phyloP scores from a whole-genome alignment of 2,329 filamentous ascomycete species.

The Coleophoma crateriformis region DNA sequence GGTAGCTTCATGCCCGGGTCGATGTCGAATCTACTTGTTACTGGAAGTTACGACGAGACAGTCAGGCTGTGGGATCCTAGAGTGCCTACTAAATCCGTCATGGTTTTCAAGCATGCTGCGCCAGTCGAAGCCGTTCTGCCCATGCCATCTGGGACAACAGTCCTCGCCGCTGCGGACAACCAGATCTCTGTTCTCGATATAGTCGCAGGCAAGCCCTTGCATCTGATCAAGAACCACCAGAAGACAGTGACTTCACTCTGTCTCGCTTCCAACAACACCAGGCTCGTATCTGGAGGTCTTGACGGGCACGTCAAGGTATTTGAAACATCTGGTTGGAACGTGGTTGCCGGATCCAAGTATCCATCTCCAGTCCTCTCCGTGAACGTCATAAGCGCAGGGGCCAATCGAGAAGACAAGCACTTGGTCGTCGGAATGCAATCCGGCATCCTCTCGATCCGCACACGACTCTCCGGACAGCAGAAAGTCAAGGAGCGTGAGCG shows the following conservation, averaged over 20 bases:
- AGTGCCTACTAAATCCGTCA: slow-evolving; percentile 63
- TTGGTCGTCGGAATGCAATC: slow-evolving; percentile 93
- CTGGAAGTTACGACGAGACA: slow-evolving; percentile 91
- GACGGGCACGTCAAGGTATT: slow-evolving; percentile 98
- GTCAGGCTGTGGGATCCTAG: slow-evolving; percentile 92
- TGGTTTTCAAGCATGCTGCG: slow-evolving; percentile 93
- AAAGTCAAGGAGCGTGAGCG: slow-evolving; percentile 71
- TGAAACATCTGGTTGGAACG: slow-evolving; percentile 90
- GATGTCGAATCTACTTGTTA: slow-evolving; percentile 69
- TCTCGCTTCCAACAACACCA: slow-evolving; percentile 71
- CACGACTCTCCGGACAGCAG: slow-evolving; percentile 77
- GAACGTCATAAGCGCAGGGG: slow-evolving; percentile 64
- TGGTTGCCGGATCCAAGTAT: slow-evolving; percentile 93
- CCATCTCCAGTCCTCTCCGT: slow-evolving; percentile 84
- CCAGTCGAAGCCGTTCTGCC: slow-evolving; percentile 86
- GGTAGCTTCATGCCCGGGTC: slow-evolving; percentile 77
- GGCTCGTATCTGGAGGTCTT: slow-evolving; percentile 81
- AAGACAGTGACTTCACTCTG: slow-evolving; percentile 92
- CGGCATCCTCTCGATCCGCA: slow-evolving; percentile 85
- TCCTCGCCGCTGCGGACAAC: slow-evolving; percentile 80
- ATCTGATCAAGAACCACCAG: slow-evolving; percentile 88
- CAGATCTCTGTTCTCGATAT: slow-evolving; percentile 89
- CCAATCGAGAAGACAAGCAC: slow-evolving; percentile 76
- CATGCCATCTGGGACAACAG: slow-evolving; percentile 77
- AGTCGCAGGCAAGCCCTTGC: slow-evolving; percentile 81